A percentile compares a stretch with the other conserved stretches of the same genome.
Evolutionary conservation across 495 filamentous ascomycete species (phyloP).

Genomic region (Collariella sp.): DNA sequence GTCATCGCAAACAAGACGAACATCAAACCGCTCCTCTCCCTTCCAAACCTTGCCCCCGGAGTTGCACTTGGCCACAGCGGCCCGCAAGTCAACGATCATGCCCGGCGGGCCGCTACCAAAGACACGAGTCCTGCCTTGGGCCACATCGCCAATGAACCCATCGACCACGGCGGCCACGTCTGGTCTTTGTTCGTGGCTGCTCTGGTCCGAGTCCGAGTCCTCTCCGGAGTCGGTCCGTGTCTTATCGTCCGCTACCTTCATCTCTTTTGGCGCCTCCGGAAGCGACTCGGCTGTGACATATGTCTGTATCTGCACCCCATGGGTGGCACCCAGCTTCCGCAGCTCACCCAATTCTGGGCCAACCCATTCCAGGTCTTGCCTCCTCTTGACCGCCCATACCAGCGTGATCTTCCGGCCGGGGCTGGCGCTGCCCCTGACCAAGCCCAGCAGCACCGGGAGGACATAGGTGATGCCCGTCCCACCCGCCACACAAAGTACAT

Average conservation of each 20-base stretch:
- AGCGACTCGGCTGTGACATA: slow-evolving; percentile 46
- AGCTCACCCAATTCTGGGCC: slow-evolving; percentile 44
- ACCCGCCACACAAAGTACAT: slow-evolving; percentile 54
- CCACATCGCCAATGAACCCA: slow-evolving; percentile 31
- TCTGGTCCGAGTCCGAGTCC: slow-evolving; percentile 12
- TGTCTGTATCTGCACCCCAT: slow-evolving; percentile 42
- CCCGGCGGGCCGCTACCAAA: slow-evolving; percentile 54
- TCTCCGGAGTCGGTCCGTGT: background rate
- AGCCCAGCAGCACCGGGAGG: slow-evolving; percentile 44
- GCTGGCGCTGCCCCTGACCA: slow-evolving; percentile 28
- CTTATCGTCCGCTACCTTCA: slow-evolving; percentile 21
- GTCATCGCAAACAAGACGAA: slow-evolving; percentile 49
- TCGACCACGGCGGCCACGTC: slow-evolving; percentile 28
- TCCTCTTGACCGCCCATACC: slow-evolving; percentile 52
- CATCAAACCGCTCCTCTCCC: slow-evolving; percentile 48
- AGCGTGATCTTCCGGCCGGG: slow-evolving; percentile 42
- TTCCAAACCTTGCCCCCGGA: slow-evolving; percentile 42
- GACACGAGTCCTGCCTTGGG: slow-evolving; percentile 44
- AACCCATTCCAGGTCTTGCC: slow-evolving; percentile 50
- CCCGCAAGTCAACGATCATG: slow-evolving; percentile 49
- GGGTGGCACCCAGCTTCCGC: slow-evolving; percentile 26
- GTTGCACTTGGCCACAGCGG: slow-evolving; percentile 46
- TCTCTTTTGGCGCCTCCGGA: slow-evolving; percentile 12
- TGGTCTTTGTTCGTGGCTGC: slow-evolving; percentile 17
- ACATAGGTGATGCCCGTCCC: slow-evolving; percentile 59